Percentiles rank a stretch among this genome's conserved stretches.
Conservation (phyloP, 352 stramenopile genomes). For the Globisporangium cylindrosporum region DNA sequence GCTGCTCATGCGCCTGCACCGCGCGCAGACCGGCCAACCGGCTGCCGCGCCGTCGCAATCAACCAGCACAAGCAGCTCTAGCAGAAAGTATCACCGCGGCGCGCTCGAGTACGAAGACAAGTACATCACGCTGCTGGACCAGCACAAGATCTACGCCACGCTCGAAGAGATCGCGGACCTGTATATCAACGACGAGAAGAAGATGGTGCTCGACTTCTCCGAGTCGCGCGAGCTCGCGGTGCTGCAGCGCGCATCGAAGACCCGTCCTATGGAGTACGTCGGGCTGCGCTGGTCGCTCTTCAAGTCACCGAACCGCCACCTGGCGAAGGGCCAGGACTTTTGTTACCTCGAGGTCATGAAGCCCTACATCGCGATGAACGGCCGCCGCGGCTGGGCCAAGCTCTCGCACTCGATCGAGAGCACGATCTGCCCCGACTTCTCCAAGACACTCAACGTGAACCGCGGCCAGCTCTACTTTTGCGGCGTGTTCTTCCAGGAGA, state of each 20-base stretch:
- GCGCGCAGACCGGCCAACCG: conserved; percentile 18
- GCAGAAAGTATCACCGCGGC: conserved; percentile 16
- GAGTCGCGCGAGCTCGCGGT: conserved; percentile 52
- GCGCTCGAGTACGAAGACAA: conserved; percentile 28
- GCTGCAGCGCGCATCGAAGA: conserved; percentile 35
- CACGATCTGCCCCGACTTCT: conserved; percentile 53
- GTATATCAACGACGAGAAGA: conserved; percentile 59
- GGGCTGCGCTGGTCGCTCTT: conserved; percentile 71
- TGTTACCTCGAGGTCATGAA: conserved; percentile 77
- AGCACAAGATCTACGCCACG: conserved; percentile 51
- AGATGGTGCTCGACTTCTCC: conserved; percentile 76
- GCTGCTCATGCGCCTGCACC: conserved; percentile 35
- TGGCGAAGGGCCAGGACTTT: conserved; percentile 70
- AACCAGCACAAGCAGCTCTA: background rate
- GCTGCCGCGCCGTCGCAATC: background rate
- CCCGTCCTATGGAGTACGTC: conserved; percentile 46
- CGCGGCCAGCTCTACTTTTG: conserved; percentile 60
- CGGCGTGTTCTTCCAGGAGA: conserved; percentile 71
- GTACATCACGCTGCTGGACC: conserved; percentile 50
- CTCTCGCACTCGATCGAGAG: conserved; percentile 72
- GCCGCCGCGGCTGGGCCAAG: conserved; percentile 66
- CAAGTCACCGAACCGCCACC: conserved; percentile 46
- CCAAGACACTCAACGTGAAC: conserved; percentile 33
- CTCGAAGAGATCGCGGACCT: conserved; percentile 69
- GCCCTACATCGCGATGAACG: conserved; percentile 46